Evolutionary conservation across 768 basidiomycete species (phyloP).

Genomic region (Mrakia blollopis): DNA sequence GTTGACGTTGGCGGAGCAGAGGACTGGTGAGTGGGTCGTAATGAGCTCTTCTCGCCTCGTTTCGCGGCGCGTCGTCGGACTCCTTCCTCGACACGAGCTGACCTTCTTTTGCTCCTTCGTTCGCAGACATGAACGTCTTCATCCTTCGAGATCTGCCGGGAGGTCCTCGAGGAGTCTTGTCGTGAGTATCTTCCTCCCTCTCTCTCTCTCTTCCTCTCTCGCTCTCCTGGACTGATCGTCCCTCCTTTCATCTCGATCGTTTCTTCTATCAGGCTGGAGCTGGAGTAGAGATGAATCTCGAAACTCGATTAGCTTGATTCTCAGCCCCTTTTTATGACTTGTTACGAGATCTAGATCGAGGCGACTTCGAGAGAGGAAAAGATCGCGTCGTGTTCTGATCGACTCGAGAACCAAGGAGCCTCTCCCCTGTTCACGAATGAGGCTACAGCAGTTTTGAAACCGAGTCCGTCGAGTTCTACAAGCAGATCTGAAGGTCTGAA

Average conservation of each 20-base stretch:
- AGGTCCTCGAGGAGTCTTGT: constrained; percentile 35
- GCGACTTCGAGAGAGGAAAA: not conserved
- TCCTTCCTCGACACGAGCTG: not conserved
- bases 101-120: not conserved
- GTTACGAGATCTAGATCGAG: not conserved
- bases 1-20: constrained; percentile 70
- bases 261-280: not conserved
- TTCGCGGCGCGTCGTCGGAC: not conserved
- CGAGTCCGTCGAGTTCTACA: too few species aligned
- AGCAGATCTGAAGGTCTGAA: too few species aligned
- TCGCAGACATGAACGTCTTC: constrained; percentile 72
- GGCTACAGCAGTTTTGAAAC: too few species aligned
- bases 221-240: not conserved
- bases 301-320: too few species aligned
- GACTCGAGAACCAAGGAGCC: too few species aligned
- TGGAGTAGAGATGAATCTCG: not conserved
- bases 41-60: not conserved
- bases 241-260: not conserved
- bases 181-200: not conserved
- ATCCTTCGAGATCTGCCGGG: constrained; percentile 71
- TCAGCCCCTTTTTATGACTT: not conserved
- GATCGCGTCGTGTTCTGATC: too few species aligned
- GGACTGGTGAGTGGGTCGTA: constrained; percentile 48
- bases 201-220: not conserved
- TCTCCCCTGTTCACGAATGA: too few species aligned